Conservation (phyloP, 1,284 basidiomycete species). For the Pseudozyma hubeiensis region DNA sequence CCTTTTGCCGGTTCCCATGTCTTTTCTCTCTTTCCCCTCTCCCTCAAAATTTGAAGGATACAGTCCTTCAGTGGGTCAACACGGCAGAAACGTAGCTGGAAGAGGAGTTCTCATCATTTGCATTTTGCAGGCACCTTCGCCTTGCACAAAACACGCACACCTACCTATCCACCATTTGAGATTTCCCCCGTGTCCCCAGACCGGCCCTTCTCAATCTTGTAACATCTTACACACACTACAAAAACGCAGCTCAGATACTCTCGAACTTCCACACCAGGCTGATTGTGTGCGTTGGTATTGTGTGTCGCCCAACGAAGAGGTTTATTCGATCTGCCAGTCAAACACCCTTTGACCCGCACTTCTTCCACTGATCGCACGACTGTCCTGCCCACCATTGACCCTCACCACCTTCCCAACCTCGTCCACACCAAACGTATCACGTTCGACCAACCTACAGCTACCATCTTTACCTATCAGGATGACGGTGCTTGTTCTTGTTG, state of each 20-base stretch:
- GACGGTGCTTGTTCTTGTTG: slow-evolving; percentile 46
- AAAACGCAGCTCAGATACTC: not conserved
- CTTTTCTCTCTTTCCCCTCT: not conserved
- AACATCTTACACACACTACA: slow-evolving; percentile 26
- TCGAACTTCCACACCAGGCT: slow-evolving; percentile 15
- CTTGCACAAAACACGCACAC: slow-evolving; percentile 5
- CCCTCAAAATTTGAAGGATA: slow-evolving; percentile 1
- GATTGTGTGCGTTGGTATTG: not conserved
- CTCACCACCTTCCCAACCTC: not conserved
- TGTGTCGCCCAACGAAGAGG: not conserved
- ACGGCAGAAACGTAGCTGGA: too few relatives aligned
- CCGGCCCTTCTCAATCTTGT: slow-evolving; percentile 21
- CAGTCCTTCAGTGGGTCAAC: slow-evolving; percentile 1
- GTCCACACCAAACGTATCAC: slow-evolving; percentile 34
- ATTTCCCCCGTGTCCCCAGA: not conserved
- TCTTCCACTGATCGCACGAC: slow-evolving; percentile 7
- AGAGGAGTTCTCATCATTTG: not conserved
- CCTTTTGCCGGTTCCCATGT: not conserved
- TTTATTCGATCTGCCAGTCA: slow-evolving; percentile 12
- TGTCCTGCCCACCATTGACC: slow-evolving; percentile 24
- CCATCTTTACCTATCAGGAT: slow-evolving; percentile 31
- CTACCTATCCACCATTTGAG: slow-evolving; percentile 8
- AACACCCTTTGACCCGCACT: slow-evolving; percentile 18
- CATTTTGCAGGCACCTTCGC: too few relatives aligned
- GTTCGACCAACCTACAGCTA: slow-evolving; percentile 30